Conservation (phyloP, 2,329 filamentous ascomycete species). For the Leptographium wingfieldii region DNA sequence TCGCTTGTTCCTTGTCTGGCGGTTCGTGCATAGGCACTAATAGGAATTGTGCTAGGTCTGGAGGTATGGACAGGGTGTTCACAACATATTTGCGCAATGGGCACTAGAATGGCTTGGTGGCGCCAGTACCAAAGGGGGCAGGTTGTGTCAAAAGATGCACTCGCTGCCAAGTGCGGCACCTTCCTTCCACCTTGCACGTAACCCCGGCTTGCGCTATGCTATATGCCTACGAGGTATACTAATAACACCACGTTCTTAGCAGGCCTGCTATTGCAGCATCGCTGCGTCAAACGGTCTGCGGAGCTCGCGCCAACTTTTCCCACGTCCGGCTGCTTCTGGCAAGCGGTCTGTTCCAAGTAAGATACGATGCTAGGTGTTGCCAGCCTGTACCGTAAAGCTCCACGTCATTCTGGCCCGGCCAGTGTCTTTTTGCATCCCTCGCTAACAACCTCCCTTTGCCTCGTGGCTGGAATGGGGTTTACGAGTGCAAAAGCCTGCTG, state of each 20-base stretch:
- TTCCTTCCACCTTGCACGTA: conserved; percentile 1
- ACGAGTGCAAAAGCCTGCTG: neutral
- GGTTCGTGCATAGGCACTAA: neutral
- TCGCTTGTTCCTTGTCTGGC: too few species aligned
- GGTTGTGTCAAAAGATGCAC: neutral
- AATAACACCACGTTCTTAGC: neutral
- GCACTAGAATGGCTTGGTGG: neutral
- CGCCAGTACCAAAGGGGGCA: too few species aligned
- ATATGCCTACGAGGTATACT: neutral
- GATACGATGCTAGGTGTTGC: too few species aligned
- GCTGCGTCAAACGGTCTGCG: too few species aligned
- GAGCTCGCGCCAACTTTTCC: too few species aligned
- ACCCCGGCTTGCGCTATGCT: conserved; percentile 11
- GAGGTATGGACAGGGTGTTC: neutral
- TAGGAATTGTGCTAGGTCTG: neutral
- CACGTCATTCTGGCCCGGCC: too few species aligned
- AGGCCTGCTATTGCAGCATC: neutral
- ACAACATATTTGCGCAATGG: neutral
- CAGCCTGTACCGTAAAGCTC: too few species aligned
- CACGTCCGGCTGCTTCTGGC: too few species aligned
- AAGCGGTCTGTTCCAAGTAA: too few species aligned
- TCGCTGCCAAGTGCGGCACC: neutral
- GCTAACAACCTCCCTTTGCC: neutral
- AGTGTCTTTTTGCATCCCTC: neutral
- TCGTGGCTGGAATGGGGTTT: neutral